Evolutionary conservation across 257 asterid species (phyloP).

Genomic region (Rhazya stricta): DNA sequence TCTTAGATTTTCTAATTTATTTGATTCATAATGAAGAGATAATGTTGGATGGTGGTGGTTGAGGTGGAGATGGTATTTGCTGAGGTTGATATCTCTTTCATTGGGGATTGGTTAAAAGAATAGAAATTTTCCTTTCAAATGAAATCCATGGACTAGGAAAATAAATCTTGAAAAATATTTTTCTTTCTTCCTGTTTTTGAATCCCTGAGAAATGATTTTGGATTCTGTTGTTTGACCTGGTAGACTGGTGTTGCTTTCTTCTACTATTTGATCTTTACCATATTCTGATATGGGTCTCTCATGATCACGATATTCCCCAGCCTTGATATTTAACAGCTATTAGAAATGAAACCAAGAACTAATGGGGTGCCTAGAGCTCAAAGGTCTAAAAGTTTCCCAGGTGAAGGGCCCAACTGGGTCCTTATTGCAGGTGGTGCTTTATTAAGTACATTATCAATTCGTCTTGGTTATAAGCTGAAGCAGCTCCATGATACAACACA

Average conservation of each 20-base stretch:
- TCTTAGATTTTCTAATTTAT: background rate
- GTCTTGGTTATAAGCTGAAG: conserved; percentile 77
- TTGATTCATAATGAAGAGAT: background rate
- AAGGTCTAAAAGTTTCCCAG: conserved; percentile 41
- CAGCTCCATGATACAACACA: conserved; percentile 63
- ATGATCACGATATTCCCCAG: conserved; percentile 26
- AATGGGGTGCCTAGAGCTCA: conserved; percentile 34
- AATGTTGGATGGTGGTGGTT: background rate
- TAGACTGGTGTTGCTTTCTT: background rate
- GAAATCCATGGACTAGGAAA: background rate
- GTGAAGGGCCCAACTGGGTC: conserved; percentile 77
- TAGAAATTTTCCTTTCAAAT: background rate
- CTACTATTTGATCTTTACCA: background rate
- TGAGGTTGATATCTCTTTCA: background rate
- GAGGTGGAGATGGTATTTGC: background rate
- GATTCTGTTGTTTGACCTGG: background rate
- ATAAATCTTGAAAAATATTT: background rate
- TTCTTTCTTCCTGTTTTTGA: background rate
- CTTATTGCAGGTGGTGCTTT: conserved; percentile 79
- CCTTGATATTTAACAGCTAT: conserved; percentile 22
- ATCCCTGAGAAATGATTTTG: background rate
- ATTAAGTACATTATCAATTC: conserved; percentile 68
- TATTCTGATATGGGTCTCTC: conserved; percentile 13
- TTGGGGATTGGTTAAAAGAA: background rate
- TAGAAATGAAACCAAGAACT: conserved; percentile 51